These are phyloP conservation scores for Rutstroemia sydowiana DNA, from an alignment of 2,329 filamentous ascomycete genomes.

Conservation along the genomic window DNA sequence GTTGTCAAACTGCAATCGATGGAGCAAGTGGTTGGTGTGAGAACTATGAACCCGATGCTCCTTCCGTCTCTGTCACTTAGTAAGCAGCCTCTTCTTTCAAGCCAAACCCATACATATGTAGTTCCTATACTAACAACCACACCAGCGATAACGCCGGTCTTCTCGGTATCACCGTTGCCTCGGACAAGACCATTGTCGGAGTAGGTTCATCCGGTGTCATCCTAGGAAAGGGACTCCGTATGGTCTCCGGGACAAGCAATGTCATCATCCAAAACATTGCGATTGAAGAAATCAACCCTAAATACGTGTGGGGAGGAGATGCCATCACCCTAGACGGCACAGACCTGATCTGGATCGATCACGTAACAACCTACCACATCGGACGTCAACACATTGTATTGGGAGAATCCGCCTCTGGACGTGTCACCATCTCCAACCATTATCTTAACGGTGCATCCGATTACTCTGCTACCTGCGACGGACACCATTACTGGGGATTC, in stretches of 20 bases:
- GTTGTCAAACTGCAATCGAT: conserved; percentile 14
- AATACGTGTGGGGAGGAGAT: conserved; percentile 33
- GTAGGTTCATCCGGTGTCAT: conserved; percentile 17
- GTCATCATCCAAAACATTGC: conserved; percentile 25
- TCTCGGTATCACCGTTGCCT: conserved; percentile 20
- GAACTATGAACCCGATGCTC: too few relatives aligned
- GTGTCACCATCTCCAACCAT: conserved; percentile 39
- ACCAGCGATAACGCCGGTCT: conserved; percentile 15
- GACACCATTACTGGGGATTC: conserved; percentile 40
- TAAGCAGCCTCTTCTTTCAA: too few relatives aligned
- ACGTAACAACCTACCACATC: conserved; percentile 26
- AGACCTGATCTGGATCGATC: conserved; percentile 32
- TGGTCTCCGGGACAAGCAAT: conserved; percentile 21
- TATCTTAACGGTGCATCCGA: conserved; percentile 37
- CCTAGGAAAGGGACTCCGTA: conserved; percentile 21
- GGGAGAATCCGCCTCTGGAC: conserved; percentile 27
- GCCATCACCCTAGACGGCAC: conserved; percentile 28
- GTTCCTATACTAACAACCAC: background rate
- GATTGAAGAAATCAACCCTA: conserved; percentile 30
- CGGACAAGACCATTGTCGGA: conserved; percentile 27
- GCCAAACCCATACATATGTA: too few relatives aligned
- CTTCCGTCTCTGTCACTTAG: too few relatives aligned
- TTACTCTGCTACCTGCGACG: conserved; percentile 37
- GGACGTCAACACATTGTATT: conserved; percentile 36
- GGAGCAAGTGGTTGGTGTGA: conserved; percentile 10